phyloP scores from a whole-genome alignment of 805 yeast species.

The Wickerhamomyces bisporus region DNA sequence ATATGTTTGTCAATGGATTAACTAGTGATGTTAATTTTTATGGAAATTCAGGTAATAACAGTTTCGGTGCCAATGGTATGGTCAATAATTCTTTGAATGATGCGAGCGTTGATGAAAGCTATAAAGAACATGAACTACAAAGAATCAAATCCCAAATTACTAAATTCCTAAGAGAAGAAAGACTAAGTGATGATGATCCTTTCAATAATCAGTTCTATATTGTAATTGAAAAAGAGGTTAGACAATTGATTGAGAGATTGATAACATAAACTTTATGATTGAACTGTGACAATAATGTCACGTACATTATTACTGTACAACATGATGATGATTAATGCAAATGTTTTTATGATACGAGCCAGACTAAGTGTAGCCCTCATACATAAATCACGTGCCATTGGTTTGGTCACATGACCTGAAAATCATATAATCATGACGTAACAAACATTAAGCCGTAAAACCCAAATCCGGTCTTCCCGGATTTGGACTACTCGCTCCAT shows the following conservation, averaged over 20 bases:
- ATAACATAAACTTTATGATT: constrained; percentile 3
- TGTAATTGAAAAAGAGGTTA: constrained; percentile 23
- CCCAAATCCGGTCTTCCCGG: too few species aligned
- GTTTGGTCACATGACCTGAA: too few species aligned
- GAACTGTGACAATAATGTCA: background rate
- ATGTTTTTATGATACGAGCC: too few species aligned
- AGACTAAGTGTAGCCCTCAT: too few species aligned
- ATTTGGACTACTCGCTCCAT: too few species aligned
- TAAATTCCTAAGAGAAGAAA: constrained; percentile 23
- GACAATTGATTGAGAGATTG: constrained; percentile 24
- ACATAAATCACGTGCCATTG: background rate
- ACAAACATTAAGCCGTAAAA: too few species aligned
- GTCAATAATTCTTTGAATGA: constrained; percentile 3
- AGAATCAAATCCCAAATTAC: constrained; percentile 25
- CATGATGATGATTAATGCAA: too few species aligned
- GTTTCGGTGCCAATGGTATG: background rate
- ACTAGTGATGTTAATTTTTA: constrained; percentile 16
- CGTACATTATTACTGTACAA: too few species aligned
- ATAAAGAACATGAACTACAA: constrained; percentile 24
- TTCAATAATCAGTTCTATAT: constrained; percentile 25
- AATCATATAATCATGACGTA: too few species aligned
- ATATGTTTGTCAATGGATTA: constrained; percentile 23
- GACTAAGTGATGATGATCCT: constrained; percentile 25
- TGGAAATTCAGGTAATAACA: background rate
- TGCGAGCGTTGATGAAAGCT: constrained; percentile 19